These are phyloP conservation scores for Micromonas pusilla DNA, from an alignment of 139 green algal genomes.

Conservation along the genomic window DNA sequence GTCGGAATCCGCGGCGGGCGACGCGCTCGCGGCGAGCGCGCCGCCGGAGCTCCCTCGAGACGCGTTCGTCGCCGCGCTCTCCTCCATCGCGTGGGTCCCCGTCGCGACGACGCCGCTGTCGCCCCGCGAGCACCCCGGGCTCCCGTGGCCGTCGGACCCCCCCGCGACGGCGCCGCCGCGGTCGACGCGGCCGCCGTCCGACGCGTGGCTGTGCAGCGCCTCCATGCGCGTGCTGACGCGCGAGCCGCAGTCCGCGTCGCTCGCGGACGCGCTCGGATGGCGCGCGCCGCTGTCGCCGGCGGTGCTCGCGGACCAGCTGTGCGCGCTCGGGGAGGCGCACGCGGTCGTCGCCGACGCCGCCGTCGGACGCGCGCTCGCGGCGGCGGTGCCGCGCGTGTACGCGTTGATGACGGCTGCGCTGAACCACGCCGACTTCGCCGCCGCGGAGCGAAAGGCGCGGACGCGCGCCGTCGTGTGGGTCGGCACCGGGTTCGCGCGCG, in stretches of 20 bases:
- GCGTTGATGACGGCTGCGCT: slow-evolving; percentile 31
- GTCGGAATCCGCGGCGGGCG: neutral
- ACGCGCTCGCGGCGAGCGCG: too few species aligned
- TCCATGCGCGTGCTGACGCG: slow-evolving; percentile 45
- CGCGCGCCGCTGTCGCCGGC: slow-evolving; percentile 16
- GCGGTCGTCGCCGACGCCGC: slow-evolving; percentile 22
- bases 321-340: slow-evolving; percentile 44
- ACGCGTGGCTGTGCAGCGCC: slow-evolving; percentile 57
- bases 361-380: slow-evolving; percentile 44
- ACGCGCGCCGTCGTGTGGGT: slow-evolving; percentile 56
- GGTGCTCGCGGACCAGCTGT: slow-evolving; percentile 52
- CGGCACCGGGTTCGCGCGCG: slow-evolving; percentile 56
- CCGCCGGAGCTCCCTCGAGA: neutral
- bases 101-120: slow-evolving; percentile 40
- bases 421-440: slow-evolving; percentile 40
- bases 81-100: slow-evolving; percentile 52
- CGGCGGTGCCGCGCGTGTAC: slow-evolving; percentile 56
- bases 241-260: slow-evolving; percentile 44
- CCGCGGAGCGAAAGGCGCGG: slow-evolving; percentile 42
- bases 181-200: slow-evolving; percentile 37
- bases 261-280: slow-evolving; percentile 53
- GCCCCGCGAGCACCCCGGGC: slow-evolving; percentile 4
- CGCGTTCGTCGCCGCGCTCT: slow-evolving; percentile 48
- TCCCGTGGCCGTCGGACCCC: slow-evolving; percentile 49
- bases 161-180: slow-evolving; percentile 42